These are phyloP conservation scores for Mucor mucedo DNA, from an alignment of 371 early-diverging fungal species.

Conservation along the genomic window DNA sequence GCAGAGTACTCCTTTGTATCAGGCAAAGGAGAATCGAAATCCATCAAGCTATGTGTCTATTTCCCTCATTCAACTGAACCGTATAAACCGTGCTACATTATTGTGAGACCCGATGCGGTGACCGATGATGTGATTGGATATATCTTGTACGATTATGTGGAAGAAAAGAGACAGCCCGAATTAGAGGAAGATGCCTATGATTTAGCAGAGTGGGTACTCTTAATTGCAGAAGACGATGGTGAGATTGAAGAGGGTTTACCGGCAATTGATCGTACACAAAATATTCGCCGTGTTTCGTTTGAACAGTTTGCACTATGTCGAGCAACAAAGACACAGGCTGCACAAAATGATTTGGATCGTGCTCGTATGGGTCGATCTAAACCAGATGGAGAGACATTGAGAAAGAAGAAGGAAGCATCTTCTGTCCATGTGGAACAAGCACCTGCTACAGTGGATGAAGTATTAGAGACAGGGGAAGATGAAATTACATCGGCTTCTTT, in stretches of 20 bases:
- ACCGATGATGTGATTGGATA: constrained; percentile 94
- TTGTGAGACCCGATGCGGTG: constrained; percentile 80
- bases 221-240: constrained; percentile 95
- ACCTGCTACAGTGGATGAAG: background rate
- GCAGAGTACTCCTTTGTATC: constrained; percentile 69
- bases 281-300: constrained; percentile 85
- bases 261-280: constrained; percentile 85
- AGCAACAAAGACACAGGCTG: constrained; percentile 76
- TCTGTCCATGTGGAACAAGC: background rate
- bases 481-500: constrained; percentile 11
- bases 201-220: constrained; percentile 82
- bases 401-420: constrained; percentile 29
- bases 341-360: constrained; percentile 47
- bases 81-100: constrained; percentile 66
- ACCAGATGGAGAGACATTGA: constrained; percentile 33
- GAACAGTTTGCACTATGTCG: constrained; percentile 90
- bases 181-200: constrained; percentile 69
- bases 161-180: constrained; percentile 66
- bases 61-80: constrained; percentile 60
- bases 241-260: constrained; percentile 96
- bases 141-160: constrained; percentile 80
- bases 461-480: background rate
- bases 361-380: constrained; percentile 47
- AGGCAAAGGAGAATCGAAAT: constrained; percentile 63
- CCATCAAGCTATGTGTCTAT: constrained; percentile 70